Conservation (phyloP, 1,284 basidiomycete species). For the Papiliotrema nemorosa region DNA sequence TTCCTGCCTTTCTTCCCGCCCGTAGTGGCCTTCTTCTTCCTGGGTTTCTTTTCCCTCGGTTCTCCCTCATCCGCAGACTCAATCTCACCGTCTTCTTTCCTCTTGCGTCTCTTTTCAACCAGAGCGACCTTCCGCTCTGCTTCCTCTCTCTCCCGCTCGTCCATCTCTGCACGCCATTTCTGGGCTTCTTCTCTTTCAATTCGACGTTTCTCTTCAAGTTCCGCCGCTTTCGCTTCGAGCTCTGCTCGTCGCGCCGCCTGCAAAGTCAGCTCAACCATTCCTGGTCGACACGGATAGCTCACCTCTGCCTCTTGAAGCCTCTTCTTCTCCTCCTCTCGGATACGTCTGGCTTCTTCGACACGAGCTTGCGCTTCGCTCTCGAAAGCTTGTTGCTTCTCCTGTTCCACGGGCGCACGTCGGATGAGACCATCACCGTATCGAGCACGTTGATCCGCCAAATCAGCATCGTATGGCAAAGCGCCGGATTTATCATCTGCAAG, state of each 20-base stretch:
- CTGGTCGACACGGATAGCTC: constrained; percentile 2
- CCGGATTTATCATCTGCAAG: constrained; percentile 69
- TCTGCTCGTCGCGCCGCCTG: constrained; percentile 33
- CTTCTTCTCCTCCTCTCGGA: constrained; percentile 46
- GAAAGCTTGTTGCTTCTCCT: constrained; percentile 66
- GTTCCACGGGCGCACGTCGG: constrained; percentile 71
- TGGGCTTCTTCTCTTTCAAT: constrained; percentile 69
- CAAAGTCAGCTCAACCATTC: background rate
- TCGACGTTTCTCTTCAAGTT: constrained; percentile 68
- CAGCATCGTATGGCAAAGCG: constrained; percentile 74
- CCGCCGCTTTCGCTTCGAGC: constrained; percentile 61
- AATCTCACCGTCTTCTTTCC: constrained; percentile 38
- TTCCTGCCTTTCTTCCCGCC: constrained; percentile 23
- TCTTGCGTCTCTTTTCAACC: constrained; percentile 37
- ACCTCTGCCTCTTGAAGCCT: constrained; percentile 45
- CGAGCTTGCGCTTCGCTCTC: constrained; percentile 70
- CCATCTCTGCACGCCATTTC: constrained; percentile 54
- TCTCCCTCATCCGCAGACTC: constrained; percentile 30
- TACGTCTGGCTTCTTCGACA: constrained; percentile 63
- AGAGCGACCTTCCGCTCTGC: constrained; percentile 39
- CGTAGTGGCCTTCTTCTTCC: constrained; percentile 18
- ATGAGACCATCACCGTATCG: constrained; percentile 83
- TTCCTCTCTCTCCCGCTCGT: constrained; percentile 47
- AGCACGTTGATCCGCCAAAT: constrained; percentile 80
- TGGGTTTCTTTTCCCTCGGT: constrained; percentile 14